Evolutionary conservation across 306 rosid genomes (phyloP).

Genomic region (Crotalaria pallida): DNA sequence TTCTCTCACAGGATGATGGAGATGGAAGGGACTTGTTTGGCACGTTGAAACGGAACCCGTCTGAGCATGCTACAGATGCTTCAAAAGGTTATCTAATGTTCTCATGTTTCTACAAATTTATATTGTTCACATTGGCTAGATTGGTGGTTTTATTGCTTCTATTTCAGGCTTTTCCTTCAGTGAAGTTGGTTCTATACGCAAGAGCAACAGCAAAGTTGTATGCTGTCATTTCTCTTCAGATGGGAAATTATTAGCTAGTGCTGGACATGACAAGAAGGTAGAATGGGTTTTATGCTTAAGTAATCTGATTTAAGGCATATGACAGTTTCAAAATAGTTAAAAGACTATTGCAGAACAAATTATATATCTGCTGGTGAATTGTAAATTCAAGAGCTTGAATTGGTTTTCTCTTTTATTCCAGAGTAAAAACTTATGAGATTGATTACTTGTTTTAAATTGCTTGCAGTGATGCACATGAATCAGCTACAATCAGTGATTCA

Average conservation of each 20-base stretch:
- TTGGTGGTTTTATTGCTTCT: constrained; percentile 21
- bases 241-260: constrained; percentile 92
- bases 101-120: constrained; percentile 20
- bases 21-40: constrained; percentile 93
- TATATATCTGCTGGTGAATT: constrained; percentile 6
- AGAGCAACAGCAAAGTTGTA: constrained; percentile 77
- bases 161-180: constrained; percentile 69
- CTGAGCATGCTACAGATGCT: constrained; percentile 77
- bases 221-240: constrained; percentile 97
- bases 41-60: constrained; percentile 63
- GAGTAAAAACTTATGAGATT: not conserved
- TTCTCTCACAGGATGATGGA: constrained; percentile 81
- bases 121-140: constrained; percentile 14
- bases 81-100: constrained; percentile 59
- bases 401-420: not conserved
- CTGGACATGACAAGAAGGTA: constrained; percentile 99
- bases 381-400: constrained; percentile 1
- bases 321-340: constrained; percentile 2
- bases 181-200: constrained; percentile 76
- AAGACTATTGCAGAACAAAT: not conserved
- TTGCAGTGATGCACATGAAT: not conserved
- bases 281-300: constrained; percentile 25
- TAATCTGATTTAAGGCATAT: not conserved
- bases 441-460: not conserved
- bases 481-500: not conserved